Evolutionary conservation across 192 early-diverging fungal species (phyloP).

Genomic region (Piromyces sp.): DNA sequence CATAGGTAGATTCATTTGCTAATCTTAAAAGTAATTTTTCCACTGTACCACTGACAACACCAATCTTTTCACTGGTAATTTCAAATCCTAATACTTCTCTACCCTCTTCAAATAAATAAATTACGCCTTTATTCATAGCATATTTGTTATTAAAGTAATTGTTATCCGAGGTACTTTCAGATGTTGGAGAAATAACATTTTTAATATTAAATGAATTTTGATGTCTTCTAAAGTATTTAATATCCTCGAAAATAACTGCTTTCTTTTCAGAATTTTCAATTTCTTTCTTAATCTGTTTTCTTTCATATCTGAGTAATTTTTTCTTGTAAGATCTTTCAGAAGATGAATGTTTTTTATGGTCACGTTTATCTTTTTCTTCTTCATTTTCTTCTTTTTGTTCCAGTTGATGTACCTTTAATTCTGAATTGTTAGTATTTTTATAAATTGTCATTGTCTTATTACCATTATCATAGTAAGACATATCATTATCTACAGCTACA

Average conservation of each 20-base stretch:
- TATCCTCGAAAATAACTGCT: neutral
- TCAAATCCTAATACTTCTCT: conserved; percentile 39
- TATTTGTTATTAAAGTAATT: neutral
- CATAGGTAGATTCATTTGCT: conserved; percentile 31
- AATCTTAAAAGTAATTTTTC: conserved; percentile 44
- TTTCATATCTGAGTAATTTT: neutral
- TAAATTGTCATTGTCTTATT: neutral
- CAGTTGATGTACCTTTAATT: neutral
- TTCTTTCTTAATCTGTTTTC: neutral
- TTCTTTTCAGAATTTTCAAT: neutral
- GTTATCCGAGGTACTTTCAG: neutral
- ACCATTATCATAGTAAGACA: neutral
- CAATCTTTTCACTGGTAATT: conserved; percentile 23
- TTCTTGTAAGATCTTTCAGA: neutral
- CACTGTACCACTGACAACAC: conserved; percentile 37
- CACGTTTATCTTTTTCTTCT: neutral
- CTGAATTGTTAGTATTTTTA: neutral
- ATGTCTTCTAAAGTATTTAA: neutral
- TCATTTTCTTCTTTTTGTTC: neutral
- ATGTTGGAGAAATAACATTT: neutral
- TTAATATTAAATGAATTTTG: neutral
- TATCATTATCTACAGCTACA: neutral
- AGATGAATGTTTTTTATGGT: neutral
- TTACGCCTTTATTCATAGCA: neutral
- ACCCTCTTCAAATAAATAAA: conserved; percentile 33